Evolutionary conservation across 148 eudicot genomes (phyloP).

Genomic region (Amaranthus hypochondriacus): DNA sequence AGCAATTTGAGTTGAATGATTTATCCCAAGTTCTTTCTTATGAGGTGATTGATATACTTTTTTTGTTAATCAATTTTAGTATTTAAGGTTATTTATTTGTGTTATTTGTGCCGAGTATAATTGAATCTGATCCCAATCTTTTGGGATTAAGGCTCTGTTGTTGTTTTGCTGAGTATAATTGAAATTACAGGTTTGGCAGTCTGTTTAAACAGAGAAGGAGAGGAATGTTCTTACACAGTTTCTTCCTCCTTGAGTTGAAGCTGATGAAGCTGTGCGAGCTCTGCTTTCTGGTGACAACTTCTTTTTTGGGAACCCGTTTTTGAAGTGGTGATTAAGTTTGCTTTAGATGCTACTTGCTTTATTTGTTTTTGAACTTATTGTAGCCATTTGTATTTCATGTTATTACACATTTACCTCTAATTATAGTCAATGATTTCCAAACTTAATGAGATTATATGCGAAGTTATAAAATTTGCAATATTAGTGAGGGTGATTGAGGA

Average conservation of each 20-base stretch:
- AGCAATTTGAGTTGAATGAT: slow-evolving; percentile 59
- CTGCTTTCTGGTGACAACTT: slow-evolving; percentile 68
- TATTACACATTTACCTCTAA: not conserved
- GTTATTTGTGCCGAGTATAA: not conserved
- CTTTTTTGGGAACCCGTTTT: slow-evolving; percentile 68
- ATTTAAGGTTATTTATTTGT: not conserved
- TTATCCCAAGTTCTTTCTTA: slow-evolving; percentile 55
- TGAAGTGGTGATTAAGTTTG: slow-evolving; percentile 51
- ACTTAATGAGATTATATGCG: not conserved
- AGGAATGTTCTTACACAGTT: slow-evolving; percentile 59
- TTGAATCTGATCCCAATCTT: too few species aligned
- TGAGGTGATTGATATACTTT: slow-evolving; percentile 44
- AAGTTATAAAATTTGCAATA: not conserved
- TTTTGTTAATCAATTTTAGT: not conserved
- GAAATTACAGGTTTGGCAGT: slow-evolving; percentile 66
- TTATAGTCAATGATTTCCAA: too few species aligned
- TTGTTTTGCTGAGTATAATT: not conserved
- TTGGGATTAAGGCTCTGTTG: too few species aligned
- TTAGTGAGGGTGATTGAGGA: not conserved
- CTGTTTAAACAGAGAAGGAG: slow-evolving; percentile 58
- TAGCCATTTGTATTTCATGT: not conserved
- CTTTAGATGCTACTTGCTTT: slow-evolving; percentile 6
- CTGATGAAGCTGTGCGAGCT: slow-evolving; percentile 45
- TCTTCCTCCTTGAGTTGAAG: slow-evolving; percentile 56
- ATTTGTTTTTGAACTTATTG: not conserved